Base-by-base conservation (phyloP, 495 filamentous ascomycete species). In the Aspergillus incahuasiensis region DNA sequence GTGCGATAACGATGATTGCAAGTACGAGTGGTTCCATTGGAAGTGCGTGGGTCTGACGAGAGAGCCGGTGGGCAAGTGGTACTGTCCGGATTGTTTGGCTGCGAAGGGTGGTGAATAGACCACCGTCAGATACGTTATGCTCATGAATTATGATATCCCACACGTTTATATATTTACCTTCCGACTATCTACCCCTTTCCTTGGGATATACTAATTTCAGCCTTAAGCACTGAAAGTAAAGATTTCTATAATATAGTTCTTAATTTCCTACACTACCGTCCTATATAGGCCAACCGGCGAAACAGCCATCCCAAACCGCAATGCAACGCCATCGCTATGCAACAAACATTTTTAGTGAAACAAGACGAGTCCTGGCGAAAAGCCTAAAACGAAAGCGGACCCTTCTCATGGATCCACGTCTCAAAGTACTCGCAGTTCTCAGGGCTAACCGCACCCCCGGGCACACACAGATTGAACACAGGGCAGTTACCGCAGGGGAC, bases 1-100 rank as follows among this genome's bases (percentile, higher is more conserved):
- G 3, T 98, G 94, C 71, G 94, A 98, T 73, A 96, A 97, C 60
- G 86, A 90, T 42, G 79, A 86, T 53, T 98, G 94, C 74, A 84
- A 87, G 21, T 94, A 84, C 68, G 92, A 97, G 74, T 98, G 94
- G 94, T 98, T 98, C 71, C 94, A 98, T 76, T 97, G 92, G 91
- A 86, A 79, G 58, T 98, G 94, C 66, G 92, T 97, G 48, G 89
- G 90, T 2, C 76, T 98, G 58, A 92, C 86, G 58, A 83, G 84
- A 54, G 92, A 97, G 70, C 94, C 94, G 3, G 83, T 83, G 48
- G 94, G 92, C 19, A 91, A 85, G 43, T 98, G 94, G 94, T 92
- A 88, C 66, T 98, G 94, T 72, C 87, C 88, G 34, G 79, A 85
- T 53, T 98, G 94, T 67, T 76, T 80, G 24, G 83, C 82, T 22